Percentiles rank a stretch among this genome's conserved stretches.
Conservation (phyloP, 352 stramenopile genomes). For the Peronospora farinosa region DNA sequence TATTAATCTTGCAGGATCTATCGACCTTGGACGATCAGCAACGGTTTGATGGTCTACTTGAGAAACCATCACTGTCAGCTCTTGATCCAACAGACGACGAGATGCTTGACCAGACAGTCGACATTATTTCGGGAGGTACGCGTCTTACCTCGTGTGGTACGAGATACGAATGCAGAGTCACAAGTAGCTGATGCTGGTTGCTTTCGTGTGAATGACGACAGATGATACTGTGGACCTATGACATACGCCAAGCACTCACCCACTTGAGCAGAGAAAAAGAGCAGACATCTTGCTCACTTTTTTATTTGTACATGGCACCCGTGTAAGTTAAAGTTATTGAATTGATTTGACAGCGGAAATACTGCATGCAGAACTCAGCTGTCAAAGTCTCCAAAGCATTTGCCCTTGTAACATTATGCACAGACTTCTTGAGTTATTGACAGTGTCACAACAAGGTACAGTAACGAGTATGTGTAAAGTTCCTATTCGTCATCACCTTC, state of each 20-base stretch:
- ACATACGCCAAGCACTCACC: slow-evolving; percentile 4
- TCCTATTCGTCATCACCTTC: slow-evolving; percentile 23
- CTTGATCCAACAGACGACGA: slow-evolving; percentile 61
- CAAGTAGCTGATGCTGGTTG: slow-evolving; percentile 4
- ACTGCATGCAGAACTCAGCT: slow-evolving; percentile 5
- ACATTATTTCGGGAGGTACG: slow-evolving; percentile 42
- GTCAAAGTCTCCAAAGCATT: background rate
- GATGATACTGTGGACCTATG: slow-evolving; percentile 45
- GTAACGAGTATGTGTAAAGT: slow-evolving; percentile 1
- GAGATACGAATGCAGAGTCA: background rate
- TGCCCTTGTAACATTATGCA: too few relatives aligned
- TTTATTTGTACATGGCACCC: slow-evolving; percentile 39
- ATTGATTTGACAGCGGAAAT: slow-evolving; percentile 21
- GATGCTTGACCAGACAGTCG: slow-evolving; percentile 40
- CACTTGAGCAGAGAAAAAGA: slow-evolving; percentile 15
- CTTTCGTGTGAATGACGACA: slow-evolving; percentile 8
- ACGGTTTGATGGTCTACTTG: slow-evolving; percentile 52
- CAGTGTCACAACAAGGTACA: background rate
- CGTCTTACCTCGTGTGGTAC: background rate
- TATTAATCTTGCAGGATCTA: slow-evolving; percentile 32
- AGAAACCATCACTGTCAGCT: slow-evolving; percentile 54
- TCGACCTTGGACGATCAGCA: slow-evolving; percentile 50
- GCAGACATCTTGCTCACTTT: slow-evolving; percentile 20
- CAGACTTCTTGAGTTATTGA: too few relatives aligned
- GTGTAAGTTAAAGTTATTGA: slow-evolving; percentile 43